Percentiles rank a stretch among this genome's conserved stretches.
Evolutionary conservation across 2,329 filamentous ascomycete genomes (phyloP).

Genomic region (Coniochaeta sp.): DNA sequence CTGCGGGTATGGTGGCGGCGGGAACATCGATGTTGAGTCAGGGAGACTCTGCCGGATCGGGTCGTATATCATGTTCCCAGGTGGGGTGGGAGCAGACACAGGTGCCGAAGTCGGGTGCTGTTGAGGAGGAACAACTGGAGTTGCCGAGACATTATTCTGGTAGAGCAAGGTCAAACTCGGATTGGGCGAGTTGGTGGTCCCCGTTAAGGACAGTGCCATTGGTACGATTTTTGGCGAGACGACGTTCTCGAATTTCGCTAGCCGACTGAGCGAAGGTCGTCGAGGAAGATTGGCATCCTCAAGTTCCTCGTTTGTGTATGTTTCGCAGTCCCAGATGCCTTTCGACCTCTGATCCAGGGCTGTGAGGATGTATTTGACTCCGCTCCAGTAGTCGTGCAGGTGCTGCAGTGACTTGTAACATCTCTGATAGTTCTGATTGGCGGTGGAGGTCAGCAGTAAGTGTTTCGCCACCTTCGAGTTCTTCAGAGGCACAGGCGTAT

Average conservation of each 20-base stretch:
- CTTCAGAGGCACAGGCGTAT: constrained; percentile 8
- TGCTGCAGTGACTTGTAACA: constrained; percentile 80
- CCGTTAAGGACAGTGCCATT: constrained; percentile 83
- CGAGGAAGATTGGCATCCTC: constrained; percentile 57
- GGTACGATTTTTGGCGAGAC: constrained; percentile 43
- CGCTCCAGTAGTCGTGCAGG: constrained; percentile 79
- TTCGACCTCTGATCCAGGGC: constrained; percentile 83
- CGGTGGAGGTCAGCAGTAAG: constrained; percentile 69
- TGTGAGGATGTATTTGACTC: constrained; percentile 79
- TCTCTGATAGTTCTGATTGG: constrained; percentile 79
- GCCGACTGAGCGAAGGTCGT: constrained; percentile 33
- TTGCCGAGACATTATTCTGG: constrained; percentile 38
- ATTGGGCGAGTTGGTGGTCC: constrained; percentile 77
- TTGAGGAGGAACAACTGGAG: constrained; percentile 1
- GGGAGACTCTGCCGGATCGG: constrained; percentile 50
- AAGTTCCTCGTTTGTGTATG: constrained; percentile 65
- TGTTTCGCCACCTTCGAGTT: constrained; percentile 49
- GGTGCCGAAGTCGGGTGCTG: constrained; percentile 16
- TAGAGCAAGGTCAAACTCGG: constrained; percentile 80
- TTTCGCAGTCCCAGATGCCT: constrained; percentile 73
- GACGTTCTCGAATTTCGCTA: constrained; percentile 37
- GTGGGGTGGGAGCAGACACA: constrained; percentile 38
- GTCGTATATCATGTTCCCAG: constrained; percentile 54
- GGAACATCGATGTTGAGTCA: constrained; percentile 39
- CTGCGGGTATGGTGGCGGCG: constrained; percentile 42